A percentile compares a stretch with the other conserved stretches of the same genome.
phyloP scores from a whole-genome alignment of 192 early-diverging fungal genomes.

The Backusella westeae region DNA sequence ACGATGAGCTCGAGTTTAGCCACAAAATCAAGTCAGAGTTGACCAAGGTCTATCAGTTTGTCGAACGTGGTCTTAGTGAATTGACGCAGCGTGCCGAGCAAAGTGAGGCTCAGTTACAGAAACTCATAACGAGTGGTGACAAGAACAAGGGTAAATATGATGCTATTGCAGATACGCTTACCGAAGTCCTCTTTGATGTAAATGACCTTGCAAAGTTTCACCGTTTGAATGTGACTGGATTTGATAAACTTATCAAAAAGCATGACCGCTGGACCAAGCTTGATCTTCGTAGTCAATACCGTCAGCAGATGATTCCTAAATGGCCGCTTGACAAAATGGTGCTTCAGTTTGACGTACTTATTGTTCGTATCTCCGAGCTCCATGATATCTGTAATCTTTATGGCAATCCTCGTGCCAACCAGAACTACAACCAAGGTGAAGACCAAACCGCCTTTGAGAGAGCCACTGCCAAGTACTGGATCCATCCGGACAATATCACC shows the following conservation, averaged over 20 bases:
- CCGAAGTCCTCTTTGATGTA: conserved; percentile 68
- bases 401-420: conserved; percentile 13
- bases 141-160: conserved; percentile 44
- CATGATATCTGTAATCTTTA: conserved; percentile 20
- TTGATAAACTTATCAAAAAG: conserved; percentile 95
- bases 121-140: neutral
- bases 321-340: conserved; percentile 63
- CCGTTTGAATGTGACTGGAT: conserved; percentile 76
- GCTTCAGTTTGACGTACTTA: conserved; percentile 49
- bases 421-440: conserved; percentile 19
- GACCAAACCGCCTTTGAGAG: conserved; percentile 38
- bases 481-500: conserved; percentile 93
- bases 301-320: conserved; percentile 66
- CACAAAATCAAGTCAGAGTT: conserved; percentile 79
- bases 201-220: conserved; percentile 78
- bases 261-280: conserved; percentile 87
- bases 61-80: conserved; percentile 62
- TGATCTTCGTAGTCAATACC: conserved; percentile 67
- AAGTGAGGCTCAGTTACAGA: conserved; percentile 50
- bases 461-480: conserved; percentile 89
- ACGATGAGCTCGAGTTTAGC: conserved; percentile 84
- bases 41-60: conserved; percentile 75
- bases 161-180: conserved; percentile 53
- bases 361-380: conserved; percentile 17
- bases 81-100: conserved; percentile 63